Percentiles rank a stretch among this genome's conserved stretches.
Evolutionary conservation across 257 asterid species (phyloP).

Genomic region (Catharanthus roseus): DNA sequence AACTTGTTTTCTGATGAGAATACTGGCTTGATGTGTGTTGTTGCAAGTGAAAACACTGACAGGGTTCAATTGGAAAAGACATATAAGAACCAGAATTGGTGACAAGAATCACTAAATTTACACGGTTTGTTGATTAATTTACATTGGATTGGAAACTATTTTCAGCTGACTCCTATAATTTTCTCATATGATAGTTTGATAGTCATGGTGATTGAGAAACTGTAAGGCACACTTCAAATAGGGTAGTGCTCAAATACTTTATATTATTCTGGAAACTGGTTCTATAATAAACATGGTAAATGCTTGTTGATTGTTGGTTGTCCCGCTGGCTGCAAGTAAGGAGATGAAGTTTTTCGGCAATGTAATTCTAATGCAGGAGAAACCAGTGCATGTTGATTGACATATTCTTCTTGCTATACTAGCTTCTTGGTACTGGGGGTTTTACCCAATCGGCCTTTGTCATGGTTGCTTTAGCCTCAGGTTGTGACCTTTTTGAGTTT

Average conservation of each 20-base stretch:
- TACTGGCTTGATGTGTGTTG: neutral
- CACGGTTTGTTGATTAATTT: neutral
- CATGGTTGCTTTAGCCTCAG: neutral
- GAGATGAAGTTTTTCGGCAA: neutral
- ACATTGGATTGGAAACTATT: neutral
- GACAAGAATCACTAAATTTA: neutral
- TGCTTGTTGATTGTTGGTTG: neutral
- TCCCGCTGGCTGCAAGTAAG: neutral
- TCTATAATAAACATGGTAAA: neutral
- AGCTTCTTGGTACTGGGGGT: neutral
- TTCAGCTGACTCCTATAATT: neutral
- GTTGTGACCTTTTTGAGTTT: neutral
- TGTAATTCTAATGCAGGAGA: neutral
- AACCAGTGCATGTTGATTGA: neutral
- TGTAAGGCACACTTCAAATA: neutral
- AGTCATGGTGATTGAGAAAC: neutral
- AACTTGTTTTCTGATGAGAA: neutral
- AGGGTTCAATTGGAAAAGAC: neutral
- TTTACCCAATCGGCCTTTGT: neutral
- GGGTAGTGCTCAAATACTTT: neutral
- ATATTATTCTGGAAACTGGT: neutral
- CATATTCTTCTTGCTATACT: neutral
- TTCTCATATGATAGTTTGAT: neutral
- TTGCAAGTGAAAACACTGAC: neutral
- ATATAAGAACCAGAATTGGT: neutral